Percentiles rank a stretch among this genome's conserved stretches.
Evolutionary conservation across 2,329 filamentous ascomycete species (phyloP).

Genomic region (Cytospora schulzeri): DNA sequence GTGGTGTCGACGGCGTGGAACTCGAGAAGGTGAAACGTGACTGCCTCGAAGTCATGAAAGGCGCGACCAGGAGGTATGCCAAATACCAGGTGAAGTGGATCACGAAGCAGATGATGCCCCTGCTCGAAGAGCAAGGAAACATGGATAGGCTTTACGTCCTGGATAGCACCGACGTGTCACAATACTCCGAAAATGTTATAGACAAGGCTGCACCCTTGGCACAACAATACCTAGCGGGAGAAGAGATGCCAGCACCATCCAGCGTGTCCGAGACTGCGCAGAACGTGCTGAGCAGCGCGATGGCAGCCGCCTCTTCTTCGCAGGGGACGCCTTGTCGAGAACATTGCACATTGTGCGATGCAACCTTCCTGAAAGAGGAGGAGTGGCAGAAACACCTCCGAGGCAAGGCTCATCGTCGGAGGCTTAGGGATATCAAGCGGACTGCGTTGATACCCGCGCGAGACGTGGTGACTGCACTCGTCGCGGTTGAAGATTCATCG

Average conservation of each 20-base stretch:
- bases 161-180: slow-evolving; percentile 70
- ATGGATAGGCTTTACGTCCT: slow-evolving; percentile 71
- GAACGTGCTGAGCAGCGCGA: slow-evolving; percentile 56
- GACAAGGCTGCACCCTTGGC: slow-evolving; percentile 65
- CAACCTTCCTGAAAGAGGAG: slow-evolving; percentile 59
- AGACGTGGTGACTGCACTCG: not conserved
- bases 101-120: slow-evolving; percentile 74
- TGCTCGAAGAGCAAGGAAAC: slow-evolving; percentile 58
- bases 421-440: slow-evolving; percentile 13
- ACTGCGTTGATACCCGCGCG: slow-evolving; percentile 17
- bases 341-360: slow-evolving; percentile 74
- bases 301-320: slow-evolving; percentile 52
- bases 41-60: slow-evolving; percentile 75
- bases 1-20: slow-evolving; percentile 38
- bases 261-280: slow-evolving; percentile 51
- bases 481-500: not conserved
- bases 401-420: slow-evolving; percentile 20
- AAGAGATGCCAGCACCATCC: slow-evolving; percentile 53
- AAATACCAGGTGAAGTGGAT: slow-evolving; percentile 87
- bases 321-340: slow-evolving; percentile 59
- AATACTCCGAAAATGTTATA: slow-evolving; percentile 67
- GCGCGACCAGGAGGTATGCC: slow-evolving; percentile 85
- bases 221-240: slow-evolving; percentile 61
- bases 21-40: slow-evolving; percentile 57
- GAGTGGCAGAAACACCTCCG: slow-evolving; percentile 49